Evolutionary conservation across 139 green algal species (phyloP).

Genomic region (Chlorella sorokiniana): DNA sequence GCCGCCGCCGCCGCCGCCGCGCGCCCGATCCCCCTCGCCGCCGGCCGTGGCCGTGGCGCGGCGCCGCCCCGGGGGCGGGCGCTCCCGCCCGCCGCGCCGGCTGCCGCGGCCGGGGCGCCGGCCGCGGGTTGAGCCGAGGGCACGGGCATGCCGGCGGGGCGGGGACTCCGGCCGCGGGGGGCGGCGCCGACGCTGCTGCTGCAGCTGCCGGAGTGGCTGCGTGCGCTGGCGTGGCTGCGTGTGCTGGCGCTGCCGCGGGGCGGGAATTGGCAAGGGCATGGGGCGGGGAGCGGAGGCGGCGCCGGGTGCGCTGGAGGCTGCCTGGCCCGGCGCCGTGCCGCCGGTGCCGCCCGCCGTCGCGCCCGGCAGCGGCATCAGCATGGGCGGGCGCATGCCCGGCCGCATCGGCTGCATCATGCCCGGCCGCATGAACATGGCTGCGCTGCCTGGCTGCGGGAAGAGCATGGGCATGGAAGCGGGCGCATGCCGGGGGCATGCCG

Average conservation of each 20-base stretch:
- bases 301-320: background rate
- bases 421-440: constrained; percentile 23
- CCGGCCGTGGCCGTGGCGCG: background rate
- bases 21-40: background rate
- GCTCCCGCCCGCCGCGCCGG: background rate
- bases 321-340: background rate
- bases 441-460: constrained; percentile 4
- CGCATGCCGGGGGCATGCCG: background rate
- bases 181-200: background rate
- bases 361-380: constrained; percentile 24
- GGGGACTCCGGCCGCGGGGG: background rate
- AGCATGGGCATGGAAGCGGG: background rate
- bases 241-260: background rate
- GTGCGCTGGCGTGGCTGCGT: background rate
- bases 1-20: background rate
- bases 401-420: constrained; percentile 1
- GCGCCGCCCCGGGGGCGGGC: background rate
- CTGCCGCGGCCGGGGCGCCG: background rate
- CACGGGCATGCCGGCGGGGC: background rate
- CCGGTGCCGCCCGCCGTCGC: constrained; percentile 3
- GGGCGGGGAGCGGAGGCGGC: background rate
- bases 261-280: constrained; percentile 3
- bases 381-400: background rate
- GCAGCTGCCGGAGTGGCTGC: background rate
- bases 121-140: background rate